Conservation (phyloP, 257 asterid genomes). For the Echites panduratus region DNA sequence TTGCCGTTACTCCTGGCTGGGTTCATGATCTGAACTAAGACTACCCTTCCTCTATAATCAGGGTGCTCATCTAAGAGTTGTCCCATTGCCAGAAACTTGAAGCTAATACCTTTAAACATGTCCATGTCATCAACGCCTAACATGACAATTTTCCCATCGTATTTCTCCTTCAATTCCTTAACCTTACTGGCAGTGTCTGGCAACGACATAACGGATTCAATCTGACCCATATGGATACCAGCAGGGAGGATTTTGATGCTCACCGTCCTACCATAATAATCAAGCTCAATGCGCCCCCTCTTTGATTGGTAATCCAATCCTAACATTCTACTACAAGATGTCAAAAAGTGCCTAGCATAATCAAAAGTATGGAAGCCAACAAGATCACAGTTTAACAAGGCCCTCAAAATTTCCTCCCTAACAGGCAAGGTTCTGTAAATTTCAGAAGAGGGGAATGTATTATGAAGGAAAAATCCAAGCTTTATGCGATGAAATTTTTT, state of each 20-base stretch:
- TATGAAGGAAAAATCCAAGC: conserved; percentile 78
- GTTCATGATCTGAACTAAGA: conserved; percentile 69
- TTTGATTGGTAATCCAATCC: conserved; percentile 81
- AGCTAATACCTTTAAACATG: conserved; percentile 74
- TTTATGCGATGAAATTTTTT: conserved; percentile 50
- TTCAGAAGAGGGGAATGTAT: conserved; percentile 77
- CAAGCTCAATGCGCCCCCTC: conserved; percentile 81
- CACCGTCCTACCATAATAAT: conserved; percentile 79
- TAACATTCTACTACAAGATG: conserved; percentile 90
- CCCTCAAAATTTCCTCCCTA: conserved; percentile 77
- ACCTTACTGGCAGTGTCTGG: conserved; percentile 44
- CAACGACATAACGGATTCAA: conserved; percentile 40
- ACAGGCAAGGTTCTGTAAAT: conserved; percentile 78
- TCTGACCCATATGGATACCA: conserved; percentile 72
- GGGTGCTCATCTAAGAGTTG: conserved; percentile 53
- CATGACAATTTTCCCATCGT: conserved; percentile 50
- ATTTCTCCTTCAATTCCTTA: conserved; percentile 36
- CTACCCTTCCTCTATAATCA: conserved; percentile 32
- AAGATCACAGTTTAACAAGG: conserved; percentile 74
- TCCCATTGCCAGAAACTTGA: conserved; percentile 66
- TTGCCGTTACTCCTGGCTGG: conserved; percentile 73
- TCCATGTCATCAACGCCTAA: conserved; percentile 89
- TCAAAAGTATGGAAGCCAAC: conserved; percentile 90
- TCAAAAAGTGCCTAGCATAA: conserved; percentile 87
- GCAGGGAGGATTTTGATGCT: conserved; percentile 72